phyloP scores from a whole-genome alignment of 2,329 filamentous ascomycete genomes.

The Botrytis deweyae region DNA sequence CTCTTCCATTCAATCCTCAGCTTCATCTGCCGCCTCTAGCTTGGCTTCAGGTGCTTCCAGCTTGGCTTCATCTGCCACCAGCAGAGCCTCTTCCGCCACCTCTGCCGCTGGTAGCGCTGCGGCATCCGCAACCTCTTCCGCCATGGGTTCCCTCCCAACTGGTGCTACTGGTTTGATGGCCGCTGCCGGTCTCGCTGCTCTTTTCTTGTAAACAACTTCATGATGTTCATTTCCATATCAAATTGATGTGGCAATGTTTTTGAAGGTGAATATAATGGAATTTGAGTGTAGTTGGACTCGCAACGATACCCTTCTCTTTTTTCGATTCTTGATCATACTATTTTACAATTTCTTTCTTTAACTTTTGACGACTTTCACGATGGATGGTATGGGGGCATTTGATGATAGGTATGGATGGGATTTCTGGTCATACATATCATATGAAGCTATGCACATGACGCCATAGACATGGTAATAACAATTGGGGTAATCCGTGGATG shows the following conservation, averaged over 20 bases:
- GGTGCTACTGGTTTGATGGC: slow-evolving; percentile 35
- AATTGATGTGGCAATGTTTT: slow-evolving; percentile 22
- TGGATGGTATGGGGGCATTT: slow-evolving; percentile 12
- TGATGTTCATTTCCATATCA: slow-evolving; percentile 1
- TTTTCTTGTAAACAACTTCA: slow-evolving; percentile 36
- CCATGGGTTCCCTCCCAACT: slow-evolving; percentile 16
- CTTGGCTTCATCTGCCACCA: slow-evolving; percentile 17
- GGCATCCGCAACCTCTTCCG: slow-evolving; percentile 6
- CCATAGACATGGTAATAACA: slow-evolving; percentile 16
- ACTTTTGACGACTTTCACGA: slow-evolving; percentile 19
- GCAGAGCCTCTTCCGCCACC: slow-evolving; percentile 18
- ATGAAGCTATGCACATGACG: slow-evolving; percentile 2
- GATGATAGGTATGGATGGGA: slow-evolving; percentile 17
- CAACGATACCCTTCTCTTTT: slow-evolving; percentile 33
- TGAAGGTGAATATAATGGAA: slow-evolving; percentile 22
- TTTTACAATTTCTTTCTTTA: slow-evolving; percentile 18
- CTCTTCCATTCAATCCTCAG: slow-evolving; percentile 25
- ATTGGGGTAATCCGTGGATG: slow-evolving; percentile 8
- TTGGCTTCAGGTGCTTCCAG: slow-evolving; percentile 25
- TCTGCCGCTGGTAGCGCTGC: slow-evolving; percentile 23
- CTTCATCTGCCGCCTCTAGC: slow-evolving; percentile 26
- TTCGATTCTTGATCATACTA: slow-evolving; percentile 26
- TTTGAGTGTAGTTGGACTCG: slow-evolving; percentile 18
- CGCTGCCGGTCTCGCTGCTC: slow-evolving; percentile 37
- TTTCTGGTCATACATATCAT: slow-evolving; percentile 14